Evolutionary conservation across 2,329 filamentous ascomycete genomes (phyloP).

Genomic region (Chaetomium olivaceum): DNA sequence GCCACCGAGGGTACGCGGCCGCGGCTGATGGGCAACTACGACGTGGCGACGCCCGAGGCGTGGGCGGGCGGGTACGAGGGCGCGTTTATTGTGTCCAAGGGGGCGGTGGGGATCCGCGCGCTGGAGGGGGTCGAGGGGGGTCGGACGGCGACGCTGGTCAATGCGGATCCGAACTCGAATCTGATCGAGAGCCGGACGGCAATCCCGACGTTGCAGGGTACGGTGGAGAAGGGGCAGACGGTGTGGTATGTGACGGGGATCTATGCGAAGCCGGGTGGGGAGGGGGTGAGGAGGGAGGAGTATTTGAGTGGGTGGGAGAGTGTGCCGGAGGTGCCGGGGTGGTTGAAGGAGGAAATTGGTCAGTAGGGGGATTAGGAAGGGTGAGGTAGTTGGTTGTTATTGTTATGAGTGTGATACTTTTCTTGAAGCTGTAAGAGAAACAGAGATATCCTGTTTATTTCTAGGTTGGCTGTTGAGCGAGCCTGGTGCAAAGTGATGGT

Average conservation of each 20-base stretch:
- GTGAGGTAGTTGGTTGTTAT: neutral
- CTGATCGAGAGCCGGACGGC: constrained; percentile 70
- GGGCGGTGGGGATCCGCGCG: constrained; percentile 58
- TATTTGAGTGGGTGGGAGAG: constrained; percentile 64
- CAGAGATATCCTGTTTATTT: no score
- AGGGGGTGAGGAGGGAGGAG: constrained; percentile 50
- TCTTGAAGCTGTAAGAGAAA: neutral
- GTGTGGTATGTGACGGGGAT: constrained; percentile 71
- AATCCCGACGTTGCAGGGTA: constrained; percentile 68
- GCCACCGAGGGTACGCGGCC: constrained; percentile 54
- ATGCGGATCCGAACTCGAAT: constrained; percentile 79
- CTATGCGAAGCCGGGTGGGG: constrained; percentile 65
- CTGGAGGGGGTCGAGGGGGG: constrained; percentile 49
- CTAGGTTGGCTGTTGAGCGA: neutral
- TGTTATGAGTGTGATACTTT: neutral
- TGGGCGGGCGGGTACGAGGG: constrained; percentile 53
- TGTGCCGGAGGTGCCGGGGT: constrained; percentile 58
- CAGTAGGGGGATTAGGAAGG: neutral
- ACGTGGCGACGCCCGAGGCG: constrained; percentile 54
- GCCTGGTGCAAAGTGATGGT: neutral
- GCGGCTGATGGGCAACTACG: constrained; percentile 62
- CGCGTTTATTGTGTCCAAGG: constrained; percentile 60
- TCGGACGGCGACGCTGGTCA: constrained; percentile 64
- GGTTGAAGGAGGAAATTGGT: constrained; percentile 57
- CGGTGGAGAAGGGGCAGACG: constrained; percentile 57